Evolutionary conservation across 768 basidiomycete species (phyloP).

Genomic region (Mycena polygramma): DNA sequence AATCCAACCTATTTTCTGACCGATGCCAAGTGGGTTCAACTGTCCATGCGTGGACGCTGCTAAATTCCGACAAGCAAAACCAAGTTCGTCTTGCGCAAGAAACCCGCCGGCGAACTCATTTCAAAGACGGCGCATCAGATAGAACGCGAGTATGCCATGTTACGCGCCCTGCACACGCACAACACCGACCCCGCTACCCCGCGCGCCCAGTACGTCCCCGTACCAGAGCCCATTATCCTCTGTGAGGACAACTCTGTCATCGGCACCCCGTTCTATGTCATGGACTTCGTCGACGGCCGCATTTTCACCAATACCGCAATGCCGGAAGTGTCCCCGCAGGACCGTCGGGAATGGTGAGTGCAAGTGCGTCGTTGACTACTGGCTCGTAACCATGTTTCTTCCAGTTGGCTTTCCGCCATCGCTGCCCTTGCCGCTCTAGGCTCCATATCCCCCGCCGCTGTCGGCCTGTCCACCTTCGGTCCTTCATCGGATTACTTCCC

Average conservation of each 20-base stretch:
- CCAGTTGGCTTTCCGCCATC: constrained; percentile 86
- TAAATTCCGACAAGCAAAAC: constrained; percentile 53
- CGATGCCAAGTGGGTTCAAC: constrained; percentile 70
- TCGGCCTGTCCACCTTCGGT: constrained; percentile 82
- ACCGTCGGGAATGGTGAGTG: constrained; percentile 79
- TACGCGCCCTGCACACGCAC: constrained; percentile 81
- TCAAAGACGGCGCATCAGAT: constrained; percentile 95
- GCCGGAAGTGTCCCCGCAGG: constrained; percentile 72
- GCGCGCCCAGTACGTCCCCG: constrained; percentile 73
- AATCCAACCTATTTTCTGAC: constrained; percentile 97
- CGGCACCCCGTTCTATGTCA: constrained; percentile 94
- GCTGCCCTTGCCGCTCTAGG: constrained; percentile 77
- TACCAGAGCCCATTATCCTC: constrained; percentile 86
- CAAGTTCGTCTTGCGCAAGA: constrained; percentile 91
- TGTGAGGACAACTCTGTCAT: constrained; percentile 85
- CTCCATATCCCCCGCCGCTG: constrained; percentile 68
- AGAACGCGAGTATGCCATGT: constrained; percentile 90
- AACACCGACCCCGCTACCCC: constrained; percentile 70
- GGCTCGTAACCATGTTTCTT: background rate
- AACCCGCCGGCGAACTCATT: constrained; percentile 89
- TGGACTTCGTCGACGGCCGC: constrained; percentile 95
- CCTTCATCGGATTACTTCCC: constrained; percentile 89
- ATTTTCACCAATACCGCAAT: constrained; percentile 91
- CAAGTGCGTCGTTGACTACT: background rate
- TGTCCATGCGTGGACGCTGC: constrained; percentile 1